Evolutionary conservation across 1,284 basidiomycete species (phyloP).

Genomic region (Sanghuangporus sanghuang): DNA sequence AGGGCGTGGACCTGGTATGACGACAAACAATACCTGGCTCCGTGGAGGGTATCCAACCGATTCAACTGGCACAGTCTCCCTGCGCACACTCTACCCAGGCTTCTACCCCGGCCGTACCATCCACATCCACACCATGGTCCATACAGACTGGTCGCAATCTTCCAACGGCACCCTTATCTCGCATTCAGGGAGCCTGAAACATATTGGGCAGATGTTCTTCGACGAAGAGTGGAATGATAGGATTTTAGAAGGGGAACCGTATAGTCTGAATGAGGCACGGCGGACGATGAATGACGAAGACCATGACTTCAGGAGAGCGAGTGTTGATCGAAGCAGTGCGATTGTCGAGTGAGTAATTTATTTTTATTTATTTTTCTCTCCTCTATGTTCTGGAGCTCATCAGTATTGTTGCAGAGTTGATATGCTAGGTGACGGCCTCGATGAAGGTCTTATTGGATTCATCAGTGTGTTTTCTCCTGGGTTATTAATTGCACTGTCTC

Average conservation of each 20-base stretch:
- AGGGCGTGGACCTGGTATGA: constrained; percentile 14
- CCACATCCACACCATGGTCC: constrained; percentile 50
- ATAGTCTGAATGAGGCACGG: constrained; percentile 25
- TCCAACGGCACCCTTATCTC: constrained; percentile 37
- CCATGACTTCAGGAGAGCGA: constrained; percentile 23
- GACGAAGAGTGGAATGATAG: constrained; percentile 50
- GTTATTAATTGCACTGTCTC: not conserved
- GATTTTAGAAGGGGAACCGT: constrained; percentile 27
- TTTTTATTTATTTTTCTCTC: not conserved
- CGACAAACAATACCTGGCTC: constrained; percentile 45
- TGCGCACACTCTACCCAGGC: constrained; percentile 68
- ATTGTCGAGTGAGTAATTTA: constrained; percentile 24
- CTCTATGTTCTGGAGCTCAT: not conserved
- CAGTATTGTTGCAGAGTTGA: constrained; percentile 10
- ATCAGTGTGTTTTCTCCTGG: constrained; percentile 8
- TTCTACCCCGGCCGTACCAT: constrained; percentile 52
- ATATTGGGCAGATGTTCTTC: constrained; percentile 66
- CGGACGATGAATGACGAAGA: constrained; percentile 27
- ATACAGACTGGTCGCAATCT: constrained; percentile 31
- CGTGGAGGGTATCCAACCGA: constrained; percentile 67
- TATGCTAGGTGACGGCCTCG: not conserved
- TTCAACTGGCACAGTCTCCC: constrained; percentile 59
- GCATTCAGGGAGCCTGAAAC: constrained; percentile 38
- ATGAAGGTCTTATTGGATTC: constrained; percentile 14
- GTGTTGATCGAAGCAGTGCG: constrained; percentile 27